These are phyloP conservation scores for Pseudogymnoascus sp. DNA, from an alignment of 2,329 filamentous ascomycete species.

Conservation along the genomic window DNA sequence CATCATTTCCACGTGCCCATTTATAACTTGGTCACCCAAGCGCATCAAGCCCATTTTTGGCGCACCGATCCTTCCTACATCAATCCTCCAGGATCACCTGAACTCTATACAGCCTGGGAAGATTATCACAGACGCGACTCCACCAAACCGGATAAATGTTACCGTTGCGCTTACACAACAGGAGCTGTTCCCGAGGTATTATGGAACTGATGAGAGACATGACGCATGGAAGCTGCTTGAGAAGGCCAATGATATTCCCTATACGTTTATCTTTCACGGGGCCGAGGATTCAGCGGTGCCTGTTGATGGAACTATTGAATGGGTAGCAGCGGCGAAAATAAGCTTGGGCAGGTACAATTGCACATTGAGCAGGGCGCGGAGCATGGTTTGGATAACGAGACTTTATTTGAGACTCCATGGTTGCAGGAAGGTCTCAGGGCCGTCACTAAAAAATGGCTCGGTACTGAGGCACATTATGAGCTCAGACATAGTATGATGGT, in stretches of 20 bases:
- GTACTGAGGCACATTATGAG: not conserved
- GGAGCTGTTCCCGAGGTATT: slow-evolving; percentile 11
- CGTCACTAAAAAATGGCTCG: slow-evolving; percentile 16
- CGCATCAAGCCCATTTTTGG: slow-evolving; percentile 14
- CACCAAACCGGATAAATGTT: slow-evolving; percentile 13
- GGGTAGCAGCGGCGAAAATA: slow-evolving; percentile 14
- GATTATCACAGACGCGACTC: slow-evolving; percentile 15
- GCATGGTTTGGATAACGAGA: slow-evolving; percentile 13
- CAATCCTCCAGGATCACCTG: slow-evolving; percentile 14
- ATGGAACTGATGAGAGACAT: slow-evolving; percentile 14
- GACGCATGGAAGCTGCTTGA: slow-evolving; percentile 13
- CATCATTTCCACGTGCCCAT: slow-evolving; percentile 16
- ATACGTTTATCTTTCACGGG: slow-evolving; percentile 16
- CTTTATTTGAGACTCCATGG: slow-evolving; percentile 15
- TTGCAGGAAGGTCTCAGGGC: slow-evolving; percentile 14
- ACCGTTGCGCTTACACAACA: slow-evolving; percentile 14
- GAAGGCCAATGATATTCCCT: slow-evolving; percentile 14
- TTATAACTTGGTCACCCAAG: slow-evolving; percentile 13
- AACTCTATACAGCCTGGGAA: slow-evolving; percentile 10
- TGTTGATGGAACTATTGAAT: slow-evolving; percentile 11
- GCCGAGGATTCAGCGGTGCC: slow-evolving; percentile 18
- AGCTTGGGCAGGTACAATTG: slow-evolving; percentile 13
- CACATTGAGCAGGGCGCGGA: slow-evolving; percentile 11
- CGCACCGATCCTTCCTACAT: slow-evolving; percentile 12
- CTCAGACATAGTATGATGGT: too few relatives aligned